Percentiles rank a stretch among this genome's conserved stretches.
These are phyloP conservation scores for Diaporthe citrichinensis DNA, from an alignment of 2,329 filamentous ascomycete species.

Conservation along the genomic window DNA sequence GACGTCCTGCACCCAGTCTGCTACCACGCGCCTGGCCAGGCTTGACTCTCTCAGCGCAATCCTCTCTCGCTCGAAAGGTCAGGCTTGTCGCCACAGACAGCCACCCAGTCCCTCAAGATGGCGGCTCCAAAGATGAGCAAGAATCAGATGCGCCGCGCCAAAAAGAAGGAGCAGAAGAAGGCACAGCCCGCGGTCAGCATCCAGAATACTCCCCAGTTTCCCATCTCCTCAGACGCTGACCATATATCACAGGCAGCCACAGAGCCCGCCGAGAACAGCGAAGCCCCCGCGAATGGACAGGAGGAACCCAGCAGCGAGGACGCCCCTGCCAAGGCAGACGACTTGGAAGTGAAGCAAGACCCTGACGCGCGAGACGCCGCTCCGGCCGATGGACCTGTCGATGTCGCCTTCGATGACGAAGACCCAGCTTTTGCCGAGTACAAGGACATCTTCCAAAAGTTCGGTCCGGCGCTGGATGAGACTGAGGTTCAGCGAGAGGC, in stretches of 20 bases:
- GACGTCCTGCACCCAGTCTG: not conserved
- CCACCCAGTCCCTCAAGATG: conserved; percentile 60
- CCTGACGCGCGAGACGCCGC: conserved; percentile 51
- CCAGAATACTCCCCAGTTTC: not conserved
- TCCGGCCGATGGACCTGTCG: conserved; percentile 61
- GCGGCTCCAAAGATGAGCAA: conserved; percentile 84
- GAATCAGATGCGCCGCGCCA: conserved; percentile 92
- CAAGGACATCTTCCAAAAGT: conserved; percentile 85
- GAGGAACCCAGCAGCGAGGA: conserved; percentile 20
- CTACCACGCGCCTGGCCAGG: conserved; percentile 1
- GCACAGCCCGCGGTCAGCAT: conserved; percentile 66
- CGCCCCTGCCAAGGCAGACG: conserved; percentile 47
- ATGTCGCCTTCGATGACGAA: conserved; percentile 70
- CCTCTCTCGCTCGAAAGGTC: not conserved
- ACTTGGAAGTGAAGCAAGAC: conserved; percentile 61
- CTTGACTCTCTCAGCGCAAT: not conserved
- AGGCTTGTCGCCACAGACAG: conserved; percentile 23
- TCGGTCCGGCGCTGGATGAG: conserved; percentile 76
- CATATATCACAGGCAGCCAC: conserved; percentile 42
- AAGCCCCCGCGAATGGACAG: conserved; percentile 40
- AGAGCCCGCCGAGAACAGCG: conserved; percentile 15
- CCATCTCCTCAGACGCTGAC: conserved; percentile 40
- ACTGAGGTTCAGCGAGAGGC: conserved; percentile 75
- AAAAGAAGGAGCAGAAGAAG: conserved; percentile 94
- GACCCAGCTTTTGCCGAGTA: conserved; percentile 88